Conservation (phyloP, 2,329 filamentous ascomycete genomes). For the Apiospora phragmitis region DNA sequence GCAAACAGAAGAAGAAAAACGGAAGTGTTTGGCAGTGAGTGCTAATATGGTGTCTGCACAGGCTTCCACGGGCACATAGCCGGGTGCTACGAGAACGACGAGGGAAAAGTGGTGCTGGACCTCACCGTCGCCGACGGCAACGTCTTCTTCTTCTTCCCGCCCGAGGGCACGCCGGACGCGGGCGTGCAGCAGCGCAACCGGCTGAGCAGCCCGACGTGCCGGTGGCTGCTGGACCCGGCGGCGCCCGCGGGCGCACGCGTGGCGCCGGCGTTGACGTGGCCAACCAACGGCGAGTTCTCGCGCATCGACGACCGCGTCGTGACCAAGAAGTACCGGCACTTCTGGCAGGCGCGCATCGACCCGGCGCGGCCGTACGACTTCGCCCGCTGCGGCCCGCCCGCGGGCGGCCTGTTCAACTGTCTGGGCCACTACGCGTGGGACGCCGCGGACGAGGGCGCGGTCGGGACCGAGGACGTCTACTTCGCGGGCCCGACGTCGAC, state of each 20-base stretch:
- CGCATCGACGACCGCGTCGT: conserved; percentile 49
- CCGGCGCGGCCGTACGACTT: conserved; percentile 43
- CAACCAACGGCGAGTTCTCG: conserved; percentile 50
- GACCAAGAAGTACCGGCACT: conserved; percentile 44
- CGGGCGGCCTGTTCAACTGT: conserved; percentile 46
- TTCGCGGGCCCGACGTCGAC: conserved; percentile 46
- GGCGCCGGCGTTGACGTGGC: conserved; percentile 35
- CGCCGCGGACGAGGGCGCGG: conserved; percentile 25
- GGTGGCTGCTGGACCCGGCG: conserved; percentile 41
- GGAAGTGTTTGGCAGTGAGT: too few relatives aligned
- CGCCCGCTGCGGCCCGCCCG: conserved; percentile 41
- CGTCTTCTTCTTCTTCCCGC: conserved; percentile 48
- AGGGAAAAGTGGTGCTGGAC: conserved; percentile 45
- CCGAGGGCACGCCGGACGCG: conserved; percentile 30
- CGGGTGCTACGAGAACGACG: conserved; percentile 47
- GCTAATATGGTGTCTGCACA: conserved; percentile 14
- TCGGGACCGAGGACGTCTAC: conserved; percentile 36
- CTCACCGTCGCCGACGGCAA: conserved; percentile 44
- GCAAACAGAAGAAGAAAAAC: not conserved
- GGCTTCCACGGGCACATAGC: conserved; percentile 49
- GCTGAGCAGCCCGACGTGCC: conserved; percentile 39
- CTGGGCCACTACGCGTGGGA: conserved; percentile 46
- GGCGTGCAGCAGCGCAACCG: conserved; percentile 29
- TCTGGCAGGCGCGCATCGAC: conserved; percentile 45
- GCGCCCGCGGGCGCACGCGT: conserved; percentile 38